phyloP scores from a whole-genome alignment of 1,139 yeast species.

The Kodamaea fungicola region DNA sequence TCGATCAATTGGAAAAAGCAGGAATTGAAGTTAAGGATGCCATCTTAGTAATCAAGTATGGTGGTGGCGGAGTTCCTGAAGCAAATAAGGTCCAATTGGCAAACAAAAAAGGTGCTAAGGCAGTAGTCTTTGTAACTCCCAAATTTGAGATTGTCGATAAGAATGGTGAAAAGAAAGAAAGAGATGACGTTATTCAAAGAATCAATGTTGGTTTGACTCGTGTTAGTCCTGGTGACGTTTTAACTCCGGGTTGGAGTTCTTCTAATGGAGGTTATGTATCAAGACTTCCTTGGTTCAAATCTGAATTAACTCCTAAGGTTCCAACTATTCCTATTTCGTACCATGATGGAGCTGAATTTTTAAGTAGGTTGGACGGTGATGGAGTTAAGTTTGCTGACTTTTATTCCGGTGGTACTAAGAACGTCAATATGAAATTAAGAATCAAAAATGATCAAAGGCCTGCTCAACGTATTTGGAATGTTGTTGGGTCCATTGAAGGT shows the following conservation, averaged over 20 bases:
- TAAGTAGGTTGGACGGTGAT: slow-evolving; percentile 41
- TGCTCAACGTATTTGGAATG: slow-evolving; percentile 75
- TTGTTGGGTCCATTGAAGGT: slow-evolving; percentile 75
- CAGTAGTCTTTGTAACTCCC: slow-evolving; percentile 35
- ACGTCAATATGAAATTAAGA: slow-evolving; percentile 29
- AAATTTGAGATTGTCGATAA: slow-evolving; percentile 14
- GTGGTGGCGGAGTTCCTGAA: slow-evolving; percentile 38
- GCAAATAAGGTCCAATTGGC: slow-evolving; percentile 37
- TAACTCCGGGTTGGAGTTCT: slow-evolving; percentile 75
- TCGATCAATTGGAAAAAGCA: slow-evolving; percentile 35
- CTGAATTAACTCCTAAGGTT: slow-evolving; percentile 59
- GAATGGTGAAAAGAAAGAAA: slow-evolving; percentile 11
- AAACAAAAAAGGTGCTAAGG: slow-evolving; percentile 28
- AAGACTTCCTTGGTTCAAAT: slow-evolving; percentile 42
- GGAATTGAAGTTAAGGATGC: slow-evolving; percentile 36
- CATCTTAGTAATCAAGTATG: slow-evolving; percentile 63
- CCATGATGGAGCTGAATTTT: slow-evolving; percentile 57
- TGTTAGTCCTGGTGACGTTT: slow-evolving; percentile 70
- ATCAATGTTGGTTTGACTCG: slow-evolving; percentile 66
- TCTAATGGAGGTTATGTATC: slow-evolving; percentile 33
- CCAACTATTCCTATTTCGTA: slow-evolving; percentile 78
- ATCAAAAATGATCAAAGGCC: slow-evolving; percentile 50
- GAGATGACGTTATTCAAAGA: slow-evolving; percentile 53
- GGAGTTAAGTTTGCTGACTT: slow-evolving; percentile 41
- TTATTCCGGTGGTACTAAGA: slow-evolving; percentile 25